phyloP scores from a whole-genome alignment of 495 filamentous ascomycete species.

The Lindgomyces ingoldianus region DNA sequence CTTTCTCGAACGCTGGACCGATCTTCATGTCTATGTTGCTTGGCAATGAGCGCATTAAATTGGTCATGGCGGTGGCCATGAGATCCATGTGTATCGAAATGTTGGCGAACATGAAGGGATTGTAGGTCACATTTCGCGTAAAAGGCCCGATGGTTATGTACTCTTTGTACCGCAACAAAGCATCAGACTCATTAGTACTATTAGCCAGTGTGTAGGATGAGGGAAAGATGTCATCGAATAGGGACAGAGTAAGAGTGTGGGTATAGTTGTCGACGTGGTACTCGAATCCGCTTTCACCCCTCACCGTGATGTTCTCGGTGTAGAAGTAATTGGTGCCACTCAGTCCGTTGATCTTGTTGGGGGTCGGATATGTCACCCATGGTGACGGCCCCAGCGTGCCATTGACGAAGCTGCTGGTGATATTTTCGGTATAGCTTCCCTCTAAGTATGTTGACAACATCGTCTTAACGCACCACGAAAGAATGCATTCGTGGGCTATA shows the following conservation, averaged over 20 bases:
- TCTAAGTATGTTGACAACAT: constrained; percentile 2
- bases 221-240: background rate
- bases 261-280: background rate
- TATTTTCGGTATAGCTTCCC: constrained; percentile 4
- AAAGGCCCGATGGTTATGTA: too few relatives aligned
- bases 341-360: background rate
- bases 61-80: constrained; percentile 9
- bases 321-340: background rate
- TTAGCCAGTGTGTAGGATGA: background rate
- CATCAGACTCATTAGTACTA: background rate
- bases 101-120: constrained; percentile 8
- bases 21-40: background rate
- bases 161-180: background rate
- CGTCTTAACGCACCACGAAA: constrained; percentile 28
- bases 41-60: background rate
- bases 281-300: background rate
- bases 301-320: constrained; percentile 2
- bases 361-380: background rate
- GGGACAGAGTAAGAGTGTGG: background rate
- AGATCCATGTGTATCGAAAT: constrained; percentile 5
- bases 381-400: constrained; percentile 4
- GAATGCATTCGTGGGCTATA: constrained; percentile 25
- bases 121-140: background rate
- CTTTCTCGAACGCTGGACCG: constrained; percentile 1
- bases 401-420: constrained; percentile 5